phyloP scores from a whole-genome alignment of 805 yeast species.

The Ogataea nonfermentans region DNA sequence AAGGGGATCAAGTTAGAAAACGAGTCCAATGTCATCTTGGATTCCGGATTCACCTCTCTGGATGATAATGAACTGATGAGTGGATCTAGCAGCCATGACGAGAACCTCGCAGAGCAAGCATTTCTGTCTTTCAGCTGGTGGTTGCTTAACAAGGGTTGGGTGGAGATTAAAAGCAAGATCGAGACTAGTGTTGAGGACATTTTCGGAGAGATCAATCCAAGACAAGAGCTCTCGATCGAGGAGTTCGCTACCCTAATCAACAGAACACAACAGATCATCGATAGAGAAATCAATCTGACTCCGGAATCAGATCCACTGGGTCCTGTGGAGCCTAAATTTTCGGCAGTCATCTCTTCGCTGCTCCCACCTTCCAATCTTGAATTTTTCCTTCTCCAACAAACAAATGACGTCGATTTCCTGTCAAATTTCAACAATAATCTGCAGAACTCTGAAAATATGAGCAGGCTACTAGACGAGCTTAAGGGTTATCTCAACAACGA shows the following conservation, averaged over 20 bases:
- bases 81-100: slow-evolving; percentile 25
- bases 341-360: slow-evolving; percentile 34
- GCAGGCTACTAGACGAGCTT: slow-evolving; percentile 31
- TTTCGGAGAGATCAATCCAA: slow-evolving; percentile 65
- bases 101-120: slow-evolving; percentile 68
- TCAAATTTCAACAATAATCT: slow-evolving; percentile 27
- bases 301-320: slow-evolving; percentile 7
- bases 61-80: slow-evolving; percentile 25
- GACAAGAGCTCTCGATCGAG: slow-evolving; percentile 62
- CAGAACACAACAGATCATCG: slow-evolving; percentile 35
- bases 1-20: slow-evolving; percentile 35
- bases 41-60: slow-evolving; percentile 18
- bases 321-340: slow-evolving; percentile 6
- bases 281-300: slow-evolving; percentile 10
- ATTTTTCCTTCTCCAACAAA: slow-evolving; percentile 53
- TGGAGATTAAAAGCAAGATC: slow-evolving; percentile 49
- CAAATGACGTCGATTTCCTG: slow-evolving; percentile 43
- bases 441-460: slow-evolving; percentile 27
- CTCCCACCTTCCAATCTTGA: slow-evolving; percentile 55
- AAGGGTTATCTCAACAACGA: slow-evolving; percentile 29
- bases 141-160: slow-evolving; percentile 87
- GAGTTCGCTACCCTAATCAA: slow-evolving; percentile 52
- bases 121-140: slow-evolving; percentile 91
- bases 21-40: slow-evolving; percentile 20
- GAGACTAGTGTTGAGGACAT: slow-evolving; percentile 56